phyloP scores from a whole-genome alignment of 495 filamentous ascomycete species.

The Melanomma pulvis-pyrius region DNA sequence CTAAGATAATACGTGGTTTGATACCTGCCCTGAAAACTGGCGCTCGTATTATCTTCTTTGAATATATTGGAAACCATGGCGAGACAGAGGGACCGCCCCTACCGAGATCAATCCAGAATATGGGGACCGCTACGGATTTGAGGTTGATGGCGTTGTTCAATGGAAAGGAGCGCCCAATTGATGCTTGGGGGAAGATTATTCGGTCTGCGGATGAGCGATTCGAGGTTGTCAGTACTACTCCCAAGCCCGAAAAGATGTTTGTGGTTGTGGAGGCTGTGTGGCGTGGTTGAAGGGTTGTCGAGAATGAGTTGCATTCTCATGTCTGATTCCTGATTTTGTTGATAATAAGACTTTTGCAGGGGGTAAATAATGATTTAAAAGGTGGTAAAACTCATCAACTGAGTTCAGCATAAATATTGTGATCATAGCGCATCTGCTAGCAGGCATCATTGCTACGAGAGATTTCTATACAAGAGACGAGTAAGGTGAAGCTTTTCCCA shows the following conservation, averaged over 20 bases:
- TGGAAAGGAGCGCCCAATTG: constrained; percentile 19
- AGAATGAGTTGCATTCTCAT: too few relatives aligned
- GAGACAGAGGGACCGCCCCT: constrained; percentile 24
- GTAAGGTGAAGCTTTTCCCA: too few relatives aligned
- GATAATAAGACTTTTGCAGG: too few relatives aligned
- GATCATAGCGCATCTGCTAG: too few relatives aligned
- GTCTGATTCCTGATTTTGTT: too few relatives aligned
- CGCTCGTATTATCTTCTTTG: constrained; percentile 37
- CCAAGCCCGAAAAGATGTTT: neutral
- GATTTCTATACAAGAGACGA: too few relatives aligned
- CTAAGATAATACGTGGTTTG: constrained; percentile 43
- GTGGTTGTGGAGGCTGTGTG: constrained; percentile 24
- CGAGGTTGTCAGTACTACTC: constrained; percentile 8
- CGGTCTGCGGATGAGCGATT: constrained; percentile 29
- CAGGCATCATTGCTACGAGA: too few relatives aligned
- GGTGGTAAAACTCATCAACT: too few relatives aligned
- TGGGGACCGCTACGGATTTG: constrained; percentile 26
- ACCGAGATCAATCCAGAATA: constrained; percentile 7
- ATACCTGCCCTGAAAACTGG: constrained; percentile 43
- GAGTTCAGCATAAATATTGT: too few relatives aligned
- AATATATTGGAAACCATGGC: constrained; percentile 18
- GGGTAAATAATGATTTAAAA: too few relatives aligned
- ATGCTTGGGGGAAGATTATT: constrained; percentile 32
- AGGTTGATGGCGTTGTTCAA: constrained; percentile 33
- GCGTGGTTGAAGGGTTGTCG: neutral